phyloP scores from a whole-genome alignment of 805 yeast species.

The Zygotorulaspora sp. region DNA sequence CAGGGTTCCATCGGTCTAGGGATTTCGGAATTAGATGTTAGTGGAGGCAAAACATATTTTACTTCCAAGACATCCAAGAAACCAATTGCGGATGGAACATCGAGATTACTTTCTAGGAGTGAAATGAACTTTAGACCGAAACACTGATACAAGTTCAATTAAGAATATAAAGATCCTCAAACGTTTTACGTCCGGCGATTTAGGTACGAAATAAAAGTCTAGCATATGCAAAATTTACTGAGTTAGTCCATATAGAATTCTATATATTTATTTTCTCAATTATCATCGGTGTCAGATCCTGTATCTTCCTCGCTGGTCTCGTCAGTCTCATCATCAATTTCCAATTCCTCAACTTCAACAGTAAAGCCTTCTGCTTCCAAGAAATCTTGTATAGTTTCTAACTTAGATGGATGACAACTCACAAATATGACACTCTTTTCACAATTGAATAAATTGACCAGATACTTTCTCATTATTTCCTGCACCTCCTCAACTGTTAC shows the following conservation, averaged over 20 bases:
- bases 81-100: conserved; percentile 41
- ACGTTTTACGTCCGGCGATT: too few species aligned
- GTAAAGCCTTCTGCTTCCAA: conserved; percentile 55
- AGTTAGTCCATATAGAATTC: too few species aligned
- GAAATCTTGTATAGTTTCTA: conserved; percentile 42
- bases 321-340: conserved; percentile 35
- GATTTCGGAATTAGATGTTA: conserved; percentile 3
- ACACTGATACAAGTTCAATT: too few species aligned
- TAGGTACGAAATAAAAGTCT: too few species aligned
- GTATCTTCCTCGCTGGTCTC: conserved; percentile 24
- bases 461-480: conserved; percentile 49
- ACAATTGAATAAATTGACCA: conserved; percentile 59
- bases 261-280: neutral
- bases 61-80: conserved; percentile 11
- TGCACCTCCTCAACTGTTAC: conserved; percentile 44
- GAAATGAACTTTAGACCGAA: conserved; percentile 18
- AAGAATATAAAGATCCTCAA: too few species aligned
- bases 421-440: conserved; percentile 56
- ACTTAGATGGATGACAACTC: conserved; percentile 67
- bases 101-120: conserved; percentile 57
- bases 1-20: conserved; percentile 8
- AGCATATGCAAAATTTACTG: too few species aligned
- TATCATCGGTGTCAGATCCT: neutral
- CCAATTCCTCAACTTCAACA: conserved; percentile 53
- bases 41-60: neutral